Base-by-base conservation (phyloP, 768 basidiomycete species). In the Hygrophorus pudorinus region DNA sequence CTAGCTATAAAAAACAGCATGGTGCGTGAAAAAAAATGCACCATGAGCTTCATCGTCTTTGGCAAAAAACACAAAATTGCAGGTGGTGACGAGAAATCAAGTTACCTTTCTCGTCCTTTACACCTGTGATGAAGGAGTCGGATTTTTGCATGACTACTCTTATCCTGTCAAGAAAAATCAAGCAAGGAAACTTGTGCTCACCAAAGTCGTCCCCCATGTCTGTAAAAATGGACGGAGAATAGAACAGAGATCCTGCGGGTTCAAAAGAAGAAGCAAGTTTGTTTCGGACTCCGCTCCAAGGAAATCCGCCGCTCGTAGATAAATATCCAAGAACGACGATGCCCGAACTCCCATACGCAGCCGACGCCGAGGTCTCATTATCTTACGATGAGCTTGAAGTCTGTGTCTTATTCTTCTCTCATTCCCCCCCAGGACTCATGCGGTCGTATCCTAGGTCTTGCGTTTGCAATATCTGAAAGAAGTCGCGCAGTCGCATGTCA, bases 351-450 rank as follows among this genome's bases (percentile, higher is more conserved):
- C 93, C 93, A 31, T 96, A 96, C 62, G 93, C 93, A 41, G 93
- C 91, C 12, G 93, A 97, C 59, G 93, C 91, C 2, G 81, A 94
- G 59, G 75, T 87, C 41, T 88, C 90, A 2, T 70, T 96, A 12
- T 76, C 83, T 1, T 91, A 76, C 59, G 92, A 94, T 53, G 92
- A 97, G 63, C 73, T 96, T 21, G 84, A 91, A 65, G 92, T 92
- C 44, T 32, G 65, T 49, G 31, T 14, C 4, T 24, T 42, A 12
- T 24, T 35, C 8, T 13, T 18, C 29, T 36, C 9, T 48, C 29
- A 24, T 18, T 12, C 14, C 29, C 37, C n/a, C 20, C 33, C 18
- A 32, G 4, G 16, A 27, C 37, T 41, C 24, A 44, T 17, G 12
- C 28, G 24, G 24, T 24, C 7, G 27, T 42, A 33, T 44, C 34